Base-by-base conservation (phyloP, 805 yeast genomes). In the Saturnispora quitensis region DNA sequence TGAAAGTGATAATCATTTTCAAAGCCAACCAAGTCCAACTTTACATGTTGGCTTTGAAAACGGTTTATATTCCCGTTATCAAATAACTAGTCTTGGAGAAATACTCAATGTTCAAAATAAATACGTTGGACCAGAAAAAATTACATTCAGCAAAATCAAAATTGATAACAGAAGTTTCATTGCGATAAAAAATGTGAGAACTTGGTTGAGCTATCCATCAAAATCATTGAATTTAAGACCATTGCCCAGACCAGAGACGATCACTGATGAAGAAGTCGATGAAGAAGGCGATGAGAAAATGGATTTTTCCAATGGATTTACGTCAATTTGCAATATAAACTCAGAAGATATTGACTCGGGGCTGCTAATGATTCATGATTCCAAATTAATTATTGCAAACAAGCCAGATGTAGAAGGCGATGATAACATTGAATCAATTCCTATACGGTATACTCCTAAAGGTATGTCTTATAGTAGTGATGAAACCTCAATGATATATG, bases 31-130 rank as follows among this genome's bases (percentile, higher is more conserved):
- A 6, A 47, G 51, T 13, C 52, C 69, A 3, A 73, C 69, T 53
- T 73, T 86, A 10, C 95, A 89, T 65, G 76, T 89, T 47, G 97
- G 97, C 1, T 73, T 89, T 73, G 75, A 69, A n/a, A 87, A 82
- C 64, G 98, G 98, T 20, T 79, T 90, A 1, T 88, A 84, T 67
- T 81, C 82, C 2, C 70, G 83, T 17, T 77, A 88, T 0, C 67
- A 70, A 5, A 58, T 89, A 38, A 88, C 86, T 60, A 60, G 63
- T 0, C 72, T 83, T 3, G 97, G 96, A 3, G 73, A 79, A 20
- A 63, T 84, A 13, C 69, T 77, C 1, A 83, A 84, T 56, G 78
- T 89, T 1, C 72, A 84, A 58, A 78, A 81, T 17, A 81, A 83
- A 60, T 89, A 84, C 60, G 63, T 88, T 28, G 98, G 98, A 0